Evolutionary conservation across 805 yeast species (phyloP).

Genomic region (Isabelozyma pseudorhagii): DNA sequence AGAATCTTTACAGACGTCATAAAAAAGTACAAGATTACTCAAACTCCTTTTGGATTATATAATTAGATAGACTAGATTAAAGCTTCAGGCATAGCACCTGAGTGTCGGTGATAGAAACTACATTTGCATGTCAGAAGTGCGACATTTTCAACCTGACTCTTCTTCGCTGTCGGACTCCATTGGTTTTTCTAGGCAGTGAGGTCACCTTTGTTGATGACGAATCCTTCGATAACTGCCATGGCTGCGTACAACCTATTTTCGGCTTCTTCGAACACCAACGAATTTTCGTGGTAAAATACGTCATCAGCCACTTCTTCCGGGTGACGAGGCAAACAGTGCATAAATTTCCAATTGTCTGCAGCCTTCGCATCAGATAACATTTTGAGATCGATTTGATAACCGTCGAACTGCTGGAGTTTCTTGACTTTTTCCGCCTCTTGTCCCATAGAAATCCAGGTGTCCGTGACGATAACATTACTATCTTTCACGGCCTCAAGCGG

Average conservation of each 20-base stretch:
- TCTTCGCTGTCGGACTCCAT: too few relatives aligned
- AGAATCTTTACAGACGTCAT: too few relatives aligned
- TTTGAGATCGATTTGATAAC: slow-evolving; percentile 77
- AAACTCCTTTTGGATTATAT: too few relatives aligned
- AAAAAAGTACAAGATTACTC: too few relatives aligned
- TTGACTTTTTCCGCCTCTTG: slow-evolving; percentile 76
- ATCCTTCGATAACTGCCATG: slow-evolving; percentile 86
- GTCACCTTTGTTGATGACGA: slow-evolving; percentile 80
- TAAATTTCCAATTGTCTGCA: slow-evolving; percentile 72
- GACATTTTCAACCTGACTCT: too few relatives aligned
- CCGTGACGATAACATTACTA: slow-evolving; percentile 87
- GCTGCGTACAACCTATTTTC: slow-evolving; percentile 97
- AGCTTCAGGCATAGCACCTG: too few relatives aligned
- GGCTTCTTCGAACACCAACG: slow-evolving; percentile 92
- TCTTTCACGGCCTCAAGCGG: slow-evolving; percentile 69
- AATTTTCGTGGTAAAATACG: slow-evolving; percentile 75
- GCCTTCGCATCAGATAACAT: slow-evolving; percentile 60
- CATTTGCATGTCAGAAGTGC: too few relatives aligned
- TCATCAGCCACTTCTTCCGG: slow-evolving; percentile 92
- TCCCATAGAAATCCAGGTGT: slow-evolving; percentile 98
- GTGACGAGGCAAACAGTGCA: slow-evolving; percentile 98
- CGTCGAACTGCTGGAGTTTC: slow-evolving; percentile 77
- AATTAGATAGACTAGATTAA: too few relatives aligned
- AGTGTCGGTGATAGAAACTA: too few relatives aligned
- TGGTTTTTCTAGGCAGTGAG: slow-evolving; percentile 9